phyloP scores from a whole-genome alignment of 495 filamentous ascomycete genomes.

The Penicillium tannophilum region DNA sequence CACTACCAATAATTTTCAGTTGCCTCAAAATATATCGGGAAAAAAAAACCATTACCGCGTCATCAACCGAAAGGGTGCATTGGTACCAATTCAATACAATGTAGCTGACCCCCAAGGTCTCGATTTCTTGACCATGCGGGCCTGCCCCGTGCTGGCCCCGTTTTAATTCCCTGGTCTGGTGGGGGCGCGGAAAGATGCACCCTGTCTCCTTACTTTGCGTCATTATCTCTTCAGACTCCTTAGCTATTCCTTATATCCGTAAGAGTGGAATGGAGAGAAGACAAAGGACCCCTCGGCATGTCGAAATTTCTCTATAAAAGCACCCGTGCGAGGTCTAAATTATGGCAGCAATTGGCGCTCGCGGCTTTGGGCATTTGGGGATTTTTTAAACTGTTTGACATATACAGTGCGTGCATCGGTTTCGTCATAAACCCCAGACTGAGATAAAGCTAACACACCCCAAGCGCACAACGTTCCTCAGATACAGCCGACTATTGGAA shows the following conservation, averaged over 20 bases:
- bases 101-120: background rate
- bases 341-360: background rate
- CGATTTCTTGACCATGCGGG: background rate
- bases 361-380: background rate
- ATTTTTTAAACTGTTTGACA: background rate
- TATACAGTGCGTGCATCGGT: background rate
- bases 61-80: background rate
- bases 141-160: too few relatives aligned
- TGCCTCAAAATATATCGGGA: background rate
- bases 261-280: too few relatives aligned
- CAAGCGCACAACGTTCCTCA: background rate
- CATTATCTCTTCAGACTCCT: too few relatives aligned
- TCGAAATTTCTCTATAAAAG: background rate
- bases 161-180: background rate
- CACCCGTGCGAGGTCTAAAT: background rate
- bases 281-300: background rate
- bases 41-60: background rate
- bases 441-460: background rate
- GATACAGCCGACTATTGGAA: slow-evolving; percentile 18
- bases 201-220: background rate
- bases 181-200: too few relatives aligned
- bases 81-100: background rate
- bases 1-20: background rate
- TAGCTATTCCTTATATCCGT: too few relatives aligned
- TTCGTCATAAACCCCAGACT: background rate